These are phyloP conservation scores for Botrytis byssoidea DNA, from an alignment of 2,329 filamentous ascomycete species.

Conservation along the genomic window DNA sequence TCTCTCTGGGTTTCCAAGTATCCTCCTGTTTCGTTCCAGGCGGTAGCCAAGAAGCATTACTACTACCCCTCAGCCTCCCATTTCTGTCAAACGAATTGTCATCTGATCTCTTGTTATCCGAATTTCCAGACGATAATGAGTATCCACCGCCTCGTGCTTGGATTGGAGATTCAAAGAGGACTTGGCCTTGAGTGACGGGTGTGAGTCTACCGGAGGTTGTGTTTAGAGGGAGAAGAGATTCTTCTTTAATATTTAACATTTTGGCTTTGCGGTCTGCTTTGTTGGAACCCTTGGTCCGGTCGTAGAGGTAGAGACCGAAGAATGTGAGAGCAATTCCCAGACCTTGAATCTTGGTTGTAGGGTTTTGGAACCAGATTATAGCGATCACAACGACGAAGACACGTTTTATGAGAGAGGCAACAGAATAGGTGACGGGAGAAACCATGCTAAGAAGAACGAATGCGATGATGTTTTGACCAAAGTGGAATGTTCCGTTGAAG, in stretches of 20 bases:
- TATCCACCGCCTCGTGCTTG: conserved; percentile 30
- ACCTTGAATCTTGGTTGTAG: conserved; percentile 79
- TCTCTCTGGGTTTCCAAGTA: conserved; percentile 60
- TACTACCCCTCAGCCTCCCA: conserved; percentile 44
- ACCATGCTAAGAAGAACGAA: conserved; percentile 91
- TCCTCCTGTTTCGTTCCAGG: conserved; percentile 83
- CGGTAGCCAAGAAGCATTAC: conserved; percentile 62
- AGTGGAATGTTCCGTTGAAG: conserved; percentile 97
- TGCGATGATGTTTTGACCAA: conserved; percentile 91
- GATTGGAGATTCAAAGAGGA: conserved; percentile 12
- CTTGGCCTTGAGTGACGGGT: conserved; percentile 15
- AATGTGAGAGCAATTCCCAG: conserved; percentile 87
- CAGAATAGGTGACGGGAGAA: conserved; percentile 94
- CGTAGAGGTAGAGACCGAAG: conserved; percentile 89
- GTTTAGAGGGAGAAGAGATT: conserved; percentile 33
- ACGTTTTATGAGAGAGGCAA: conserved; percentile 92
- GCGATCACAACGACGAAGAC: conserved; percentile 96
- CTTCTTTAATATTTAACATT: conserved; percentile 52
- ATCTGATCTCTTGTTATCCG: conserved; percentile 39
- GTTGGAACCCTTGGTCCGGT: conserved; percentile 83
- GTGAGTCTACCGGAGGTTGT: conserved; percentile 21
- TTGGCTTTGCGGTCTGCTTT: conserved; percentile 82
- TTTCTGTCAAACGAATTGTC: conserved; percentile 59
- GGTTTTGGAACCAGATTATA: conserved; percentile 92
- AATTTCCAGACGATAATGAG: conserved; percentile 43